Evolutionary conservation across 2,329 filamentous ascomycete genomes (phyloP).

Genomic region (Fusarium sp.): DNA sequence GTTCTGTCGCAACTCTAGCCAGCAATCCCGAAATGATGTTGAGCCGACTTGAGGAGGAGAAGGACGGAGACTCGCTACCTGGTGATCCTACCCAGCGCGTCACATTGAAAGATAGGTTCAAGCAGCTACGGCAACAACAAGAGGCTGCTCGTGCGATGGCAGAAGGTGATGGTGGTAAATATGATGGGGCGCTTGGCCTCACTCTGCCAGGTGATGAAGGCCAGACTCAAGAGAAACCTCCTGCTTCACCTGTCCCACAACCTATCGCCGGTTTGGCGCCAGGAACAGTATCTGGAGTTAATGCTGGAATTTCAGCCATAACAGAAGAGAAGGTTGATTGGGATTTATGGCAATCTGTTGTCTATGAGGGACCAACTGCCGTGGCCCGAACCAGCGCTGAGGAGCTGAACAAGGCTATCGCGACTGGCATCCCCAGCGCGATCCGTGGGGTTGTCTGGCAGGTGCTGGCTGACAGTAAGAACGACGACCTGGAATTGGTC

Average conservation of each 20-base stretch:
- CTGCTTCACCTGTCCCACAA: constrained; percentile 67
- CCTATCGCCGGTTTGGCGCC: constrained; percentile 81
- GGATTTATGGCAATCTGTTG: constrained; percentile 97
- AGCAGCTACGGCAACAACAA: constrained; percentile 79
- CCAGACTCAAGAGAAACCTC: constrained; percentile 49
- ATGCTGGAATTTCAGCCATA: constrained; percentile 78
- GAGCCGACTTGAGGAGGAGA: constrained; percentile 80
- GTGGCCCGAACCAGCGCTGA: constrained; percentile 89
- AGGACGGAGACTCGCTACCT: constrained; percentile 62
- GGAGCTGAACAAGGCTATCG: constrained; percentile 90
- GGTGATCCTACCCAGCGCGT: constrained; percentile 64
- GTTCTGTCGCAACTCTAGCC: constrained; percentile 80
- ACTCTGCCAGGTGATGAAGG: constrained; percentile 45
- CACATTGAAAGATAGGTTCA: constrained; percentile 83
- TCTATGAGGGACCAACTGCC: constrained; percentile 92
- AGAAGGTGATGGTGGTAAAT: constrained; percentile 66
- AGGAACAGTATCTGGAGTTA: constrained; percentile 86
- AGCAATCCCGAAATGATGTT: constrained; percentile 87
- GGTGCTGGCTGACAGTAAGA: constrained; percentile 94
- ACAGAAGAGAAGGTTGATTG: constrained; percentile 88
- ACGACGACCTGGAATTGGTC: constrained; percentile 86
- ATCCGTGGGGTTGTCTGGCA: constrained; percentile 99
- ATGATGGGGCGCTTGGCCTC: constrained; percentile 48
- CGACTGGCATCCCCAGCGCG: constrained; percentile 91
- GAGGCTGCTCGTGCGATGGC: constrained; percentile 69